Evolutionary conservation across 2,329 filamentous ascomycete species (phyloP), one percentile per base, ranked within the genome.

Genomic region (Colletotrichum higginsianum): DNA sequence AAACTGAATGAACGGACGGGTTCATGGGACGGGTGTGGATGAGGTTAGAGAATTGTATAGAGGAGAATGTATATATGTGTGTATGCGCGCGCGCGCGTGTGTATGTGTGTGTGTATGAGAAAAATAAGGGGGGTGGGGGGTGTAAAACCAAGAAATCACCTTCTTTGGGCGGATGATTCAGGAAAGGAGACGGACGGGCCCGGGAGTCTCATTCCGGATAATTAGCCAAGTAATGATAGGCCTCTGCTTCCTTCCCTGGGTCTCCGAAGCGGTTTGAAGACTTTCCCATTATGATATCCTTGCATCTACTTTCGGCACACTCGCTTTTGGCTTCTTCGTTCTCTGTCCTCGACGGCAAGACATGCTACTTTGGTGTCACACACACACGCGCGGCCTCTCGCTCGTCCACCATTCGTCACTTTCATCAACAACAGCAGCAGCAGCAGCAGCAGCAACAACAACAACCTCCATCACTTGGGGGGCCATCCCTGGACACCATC

Each of bases 331-430:
- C 16, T 38, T 3, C 40, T 40, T 44, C 21, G 21, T 26, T 26
- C 40, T 38, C 16, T 60, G 44, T 52, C 68, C 65, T 71, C 68
- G 68, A 63, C 49, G 38, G 52, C 26, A 26, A 58, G 58, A 60
- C 42, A 35, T 12, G 1, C 23, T 44, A 13, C 15, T n/a, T 21
- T 61, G 21, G 40, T 53, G 58, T 63, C 16, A 26, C 66, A 67
- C 26, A 26, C 26, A 26, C 26, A 4, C 26, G 26, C 26, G 26
- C 26, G 26, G 26, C 26, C 26, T 26, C 15, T 47, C 58, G 46
- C 52, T 71, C 67, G 56, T 53, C 38, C 50, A 52, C 23, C 56
- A 58, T 23, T 21, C 30, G 30, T 40, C 35, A 9, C 53, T 50
- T 4, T 26, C 26, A 26, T 26, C 26, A 26, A 26, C 26, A 26